Conservation (phyloP, 345 rosid genomes). For the Luvunga scandens region DNA sequence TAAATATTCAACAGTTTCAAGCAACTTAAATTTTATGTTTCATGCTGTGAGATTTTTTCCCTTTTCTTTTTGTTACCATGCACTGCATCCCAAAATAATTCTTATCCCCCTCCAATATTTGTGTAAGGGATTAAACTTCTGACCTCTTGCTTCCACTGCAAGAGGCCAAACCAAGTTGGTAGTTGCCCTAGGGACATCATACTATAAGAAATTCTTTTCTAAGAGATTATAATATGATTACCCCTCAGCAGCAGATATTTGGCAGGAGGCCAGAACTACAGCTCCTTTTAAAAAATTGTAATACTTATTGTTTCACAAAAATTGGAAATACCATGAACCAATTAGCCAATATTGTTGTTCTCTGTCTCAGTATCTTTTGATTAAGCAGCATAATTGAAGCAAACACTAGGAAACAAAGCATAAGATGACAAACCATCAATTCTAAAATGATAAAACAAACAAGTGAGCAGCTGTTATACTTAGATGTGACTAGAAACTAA, state of each 20-base stretch:
- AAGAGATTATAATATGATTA: not conserved
- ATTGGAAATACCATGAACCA: not conserved
- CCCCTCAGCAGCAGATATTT: not conserved
- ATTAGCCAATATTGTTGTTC: not conserved
- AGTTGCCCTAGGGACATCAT: too few species aligned
- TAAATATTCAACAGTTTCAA: not conserved
- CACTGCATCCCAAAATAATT: too few species aligned
- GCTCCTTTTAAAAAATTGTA: not conserved
- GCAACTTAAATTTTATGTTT: not conserved
- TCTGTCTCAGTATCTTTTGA: not conserved
- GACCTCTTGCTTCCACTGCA: too few species aligned
- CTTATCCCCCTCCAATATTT: too few species aligned
- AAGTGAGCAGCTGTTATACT: not conserved
- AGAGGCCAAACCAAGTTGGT: too few species aligned
- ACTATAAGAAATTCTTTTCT: not conserved
- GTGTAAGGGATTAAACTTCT: too few species aligned
- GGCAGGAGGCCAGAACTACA: not conserved
- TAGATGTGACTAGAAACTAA: not conserved
- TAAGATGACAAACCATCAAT: not conserved
- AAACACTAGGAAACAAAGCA: not conserved
- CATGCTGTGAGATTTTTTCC: not conserved
- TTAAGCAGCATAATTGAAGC: not conserved
- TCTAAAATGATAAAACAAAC: not conserved
- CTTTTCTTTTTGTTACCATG: too few species aligned
- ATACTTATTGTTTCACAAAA: too few species aligned